Conservation (phyloP, 345 rosid genomes). For the Bruguiera sexangula region DNA sequence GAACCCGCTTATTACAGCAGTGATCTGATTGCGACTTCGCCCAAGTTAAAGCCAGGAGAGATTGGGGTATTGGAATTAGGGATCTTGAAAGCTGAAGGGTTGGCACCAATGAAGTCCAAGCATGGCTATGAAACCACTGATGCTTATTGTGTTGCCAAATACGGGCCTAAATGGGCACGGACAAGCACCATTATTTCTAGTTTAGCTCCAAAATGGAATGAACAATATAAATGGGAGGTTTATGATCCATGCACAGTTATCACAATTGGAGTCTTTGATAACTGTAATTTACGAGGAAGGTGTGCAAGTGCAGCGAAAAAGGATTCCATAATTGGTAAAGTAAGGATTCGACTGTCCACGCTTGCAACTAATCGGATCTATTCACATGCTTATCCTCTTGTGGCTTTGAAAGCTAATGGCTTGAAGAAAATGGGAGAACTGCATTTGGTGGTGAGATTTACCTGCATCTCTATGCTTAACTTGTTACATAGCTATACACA, state of each 20-base stretch:
- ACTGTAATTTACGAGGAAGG: background rate
- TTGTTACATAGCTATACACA: background rate
- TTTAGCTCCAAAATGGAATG: background rate
- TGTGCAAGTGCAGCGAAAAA: background rate
- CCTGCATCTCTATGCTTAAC: background rate
- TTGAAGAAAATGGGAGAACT: conserved; percentile 1
- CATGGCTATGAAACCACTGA: background rate
- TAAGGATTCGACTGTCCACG: background rate
- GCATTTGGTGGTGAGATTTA: background rate
- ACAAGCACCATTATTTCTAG: background rate
- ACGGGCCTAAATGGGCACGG: background rate
- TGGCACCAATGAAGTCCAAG: background rate
- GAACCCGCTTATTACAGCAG: background rate
- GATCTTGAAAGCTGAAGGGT: background rate
- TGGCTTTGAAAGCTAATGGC: background rate
- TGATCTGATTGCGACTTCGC: background rate
- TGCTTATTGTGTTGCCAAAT: background rate
- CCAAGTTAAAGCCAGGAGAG: background rate
- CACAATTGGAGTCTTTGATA: background rate
- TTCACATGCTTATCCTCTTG: background rate
- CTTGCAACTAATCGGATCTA: background rate
- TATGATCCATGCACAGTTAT: background rate
- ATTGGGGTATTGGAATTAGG: background rate
- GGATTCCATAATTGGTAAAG: background rate
- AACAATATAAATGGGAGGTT: background rate